phyloP scores from a whole-genome alignment of 2,329 filamentous ascomycete species.

The Clarireedia sp. region DNA sequence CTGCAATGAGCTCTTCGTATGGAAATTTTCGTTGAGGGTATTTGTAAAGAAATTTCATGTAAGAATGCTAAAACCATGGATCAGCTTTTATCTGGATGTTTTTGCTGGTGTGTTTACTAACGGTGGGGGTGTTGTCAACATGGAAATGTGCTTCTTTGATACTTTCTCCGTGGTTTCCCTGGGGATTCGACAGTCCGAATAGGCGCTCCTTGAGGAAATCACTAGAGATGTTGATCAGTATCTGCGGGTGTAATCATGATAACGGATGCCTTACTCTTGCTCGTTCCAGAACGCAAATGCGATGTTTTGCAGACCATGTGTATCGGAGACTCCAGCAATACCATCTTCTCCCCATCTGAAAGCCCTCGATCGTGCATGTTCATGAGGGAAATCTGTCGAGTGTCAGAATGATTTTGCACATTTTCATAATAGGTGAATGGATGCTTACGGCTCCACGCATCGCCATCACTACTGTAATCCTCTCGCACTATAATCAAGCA shows the following conservation, averaged over 20 bases:
- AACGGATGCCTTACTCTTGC: slow-evolving; percentile 60
- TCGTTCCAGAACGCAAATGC: slow-evolving; percentile 98
- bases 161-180: slow-evolving; percentile 95
- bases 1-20: slow-evolving; percentile 77
- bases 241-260: slow-evolving; percentile 26
- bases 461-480: slow-evolving; percentile 83
- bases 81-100: slow-evolving; percentile 5
- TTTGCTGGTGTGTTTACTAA: slow-evolving; percentile 11
- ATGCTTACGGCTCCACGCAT: slow-evolving; percentile 85
- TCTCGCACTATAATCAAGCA: slow-evolving; percentile 58
- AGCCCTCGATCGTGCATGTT: slow-evolving; percentile 78
- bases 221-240: slow-evolving; percentile 41
- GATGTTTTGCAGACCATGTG: slow-evolving; percentile 84
- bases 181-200: slow-evolving; percentile 90
- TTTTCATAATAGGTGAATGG: background rate
- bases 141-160: slow-evolving; percentile 97
- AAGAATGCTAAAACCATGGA: slow-evolving; percentile 62
- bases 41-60: slow-evolving; percentile 99
- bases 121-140: slow-evolving; percentile 76
- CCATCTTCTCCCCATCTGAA: slow-evolving; percentile 97
- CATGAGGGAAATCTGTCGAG: slow-evolving; percentile 76
- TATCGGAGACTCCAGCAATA: slow-evolving; percentile 90
- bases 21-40: slow-evolving; percentile 89
- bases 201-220: slow-evolving; percentile 91
- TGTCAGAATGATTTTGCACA: slow-evolving; percentile 21